Conservation (phyloP, 805 yeast species). For the Saturnispora quitensis region DNA sequence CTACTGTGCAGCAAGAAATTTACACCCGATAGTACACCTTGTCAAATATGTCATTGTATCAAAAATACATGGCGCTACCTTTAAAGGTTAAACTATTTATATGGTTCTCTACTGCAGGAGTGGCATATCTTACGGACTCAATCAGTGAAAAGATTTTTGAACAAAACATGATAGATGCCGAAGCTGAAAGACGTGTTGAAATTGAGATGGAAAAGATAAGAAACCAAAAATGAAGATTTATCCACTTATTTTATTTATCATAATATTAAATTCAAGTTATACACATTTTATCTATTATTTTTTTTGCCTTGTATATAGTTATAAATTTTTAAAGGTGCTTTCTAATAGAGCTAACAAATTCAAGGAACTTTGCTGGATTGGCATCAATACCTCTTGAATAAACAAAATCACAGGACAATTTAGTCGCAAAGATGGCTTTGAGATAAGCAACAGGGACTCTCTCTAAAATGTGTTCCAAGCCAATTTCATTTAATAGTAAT, state of each 20-base stretch:
- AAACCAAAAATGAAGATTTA: not conserved
- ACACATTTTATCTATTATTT: not conserved
- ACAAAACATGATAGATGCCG: constrained; percentile 24
- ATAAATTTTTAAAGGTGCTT: constrained; percentile 23
- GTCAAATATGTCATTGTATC: constrained; percentile 4
- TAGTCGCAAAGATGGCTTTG: constrained; percentile 81
- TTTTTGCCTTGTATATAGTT: not conserved
- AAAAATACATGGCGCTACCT: constrained; percentile 20
- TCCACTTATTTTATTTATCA: too few relatives aligned
- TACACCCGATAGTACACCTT: not conserved
- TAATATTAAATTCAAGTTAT: not conserved
- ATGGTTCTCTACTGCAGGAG: constrained; percentile 25
- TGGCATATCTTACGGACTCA: constrained; percentile 26
- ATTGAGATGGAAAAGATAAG: constrained; percentile 14
- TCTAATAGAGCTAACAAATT: constrained; percentile 52
- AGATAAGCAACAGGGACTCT: constrained; percentile 85
- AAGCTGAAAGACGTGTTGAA: constrained; percentile 26
- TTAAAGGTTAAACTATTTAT: constrained; percentile 24
- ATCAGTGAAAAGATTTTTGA: constrained; percentile 23
- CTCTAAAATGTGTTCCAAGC: constrained; percentile 55
- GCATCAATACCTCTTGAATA: constrained; percentile 74
- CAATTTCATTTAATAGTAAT: constrained; percentile 53
- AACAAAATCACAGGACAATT: constrained; percentile 75
- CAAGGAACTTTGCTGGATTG: constrained; percentile 70
- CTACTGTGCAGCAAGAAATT: not conserved